These are phyloP conservation scores for Amanita inopinata DNA, from an alignment of 768 basidiomycete genomes.

Conservation along the genomic window DNA sequence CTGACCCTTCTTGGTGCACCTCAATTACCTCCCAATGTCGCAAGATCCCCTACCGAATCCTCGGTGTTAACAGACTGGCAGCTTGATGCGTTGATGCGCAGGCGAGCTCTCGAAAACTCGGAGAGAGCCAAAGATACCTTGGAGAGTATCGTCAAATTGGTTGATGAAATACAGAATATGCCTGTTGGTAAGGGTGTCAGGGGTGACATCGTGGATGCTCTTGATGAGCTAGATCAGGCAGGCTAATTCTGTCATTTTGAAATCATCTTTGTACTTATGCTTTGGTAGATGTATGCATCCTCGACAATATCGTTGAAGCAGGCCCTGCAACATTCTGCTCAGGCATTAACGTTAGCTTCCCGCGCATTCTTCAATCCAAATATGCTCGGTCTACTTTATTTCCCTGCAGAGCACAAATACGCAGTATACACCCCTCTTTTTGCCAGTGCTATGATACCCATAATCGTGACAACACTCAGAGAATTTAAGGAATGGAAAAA, in stretches of 20 bases:
- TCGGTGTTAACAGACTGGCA: slow-evolving; percentile 62
- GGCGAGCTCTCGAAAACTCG: slow-evolving; percentile 60
- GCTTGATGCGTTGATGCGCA: slow-evolving; percentile 66
- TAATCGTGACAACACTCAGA: slow-evolving; percentile 63
- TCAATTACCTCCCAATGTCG: slow-evolving; percentile 39
- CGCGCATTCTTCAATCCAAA: slow-evolving; percentile 95
- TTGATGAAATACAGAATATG: slow-evolving; percentile 86
- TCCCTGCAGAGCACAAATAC: slow-evolving; percentile 96
- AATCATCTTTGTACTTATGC: slow-evolving; percentile 1
- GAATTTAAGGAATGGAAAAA: slow-evolving; percentile 61
- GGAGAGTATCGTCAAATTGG: slow-evolving; percentile 72
- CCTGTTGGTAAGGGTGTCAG: slow-evolving; percentile 74
- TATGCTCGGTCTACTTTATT: slow-evolving; percentile 93
- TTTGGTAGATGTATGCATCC: slow-evolving; percentile 28
- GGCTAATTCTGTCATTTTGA: slow-evolving; percentile 13
- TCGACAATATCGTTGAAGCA: slow-evolving; percentile 29
- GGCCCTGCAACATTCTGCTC: slow-evolving; percentile 49
- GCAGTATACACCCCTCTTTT: slow-evolving; percentile 95
- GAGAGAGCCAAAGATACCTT: slow-evolving; percentile 65
- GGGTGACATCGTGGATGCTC: slow-evolving; percentile 58
- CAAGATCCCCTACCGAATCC: slow-evolving; percentile 14
- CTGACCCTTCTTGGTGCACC: slow-evolving; percentile 77
- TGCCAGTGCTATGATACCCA: slow-evolving; percentile 79
- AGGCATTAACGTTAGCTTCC: slow-evolving; percentile 58
- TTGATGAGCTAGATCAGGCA: slow-evolving; percentile 70